These are phyloP conservation scores for Didymella sp. DNA, from an alignment of 2,329 filamentous ascomycete genomes.

Conservation along the genomic window DNA sequence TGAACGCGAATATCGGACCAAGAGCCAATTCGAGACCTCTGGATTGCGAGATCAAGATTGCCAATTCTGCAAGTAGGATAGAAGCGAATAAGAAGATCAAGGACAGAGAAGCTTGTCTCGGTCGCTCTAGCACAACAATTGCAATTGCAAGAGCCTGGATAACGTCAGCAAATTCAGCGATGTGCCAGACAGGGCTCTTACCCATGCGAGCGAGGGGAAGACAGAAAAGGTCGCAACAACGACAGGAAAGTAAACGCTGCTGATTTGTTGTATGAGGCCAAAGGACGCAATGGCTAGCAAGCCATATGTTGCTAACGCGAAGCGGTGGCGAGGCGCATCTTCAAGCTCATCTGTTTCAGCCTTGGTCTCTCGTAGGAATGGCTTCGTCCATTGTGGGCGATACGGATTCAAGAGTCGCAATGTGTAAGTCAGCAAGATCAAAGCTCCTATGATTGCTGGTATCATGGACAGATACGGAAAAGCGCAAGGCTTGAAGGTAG, in stretches of 20 bases:
- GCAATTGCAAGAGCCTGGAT: conserved; percentile 45
- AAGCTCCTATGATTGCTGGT: conserved; percentile 46
- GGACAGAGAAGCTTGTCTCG: conserved; percentile 51
- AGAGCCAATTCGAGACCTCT: conserved; percentile 43
- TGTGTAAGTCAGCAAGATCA: conserved; percentile 49
- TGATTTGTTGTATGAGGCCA: conserved; percentile 38
- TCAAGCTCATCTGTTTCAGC: conserved; percentile 41
- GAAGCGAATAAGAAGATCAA: conserved; percentile 48
- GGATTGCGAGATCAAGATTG: conserved; percentile 29
- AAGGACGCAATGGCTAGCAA: conserved; percentile 35
- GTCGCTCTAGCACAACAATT: conserved; percentile 50
- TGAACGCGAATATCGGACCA: conserved; percentile 53
- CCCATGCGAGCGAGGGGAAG: conserved; percentile 46
- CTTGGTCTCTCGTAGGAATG: conserved; percentile 55
- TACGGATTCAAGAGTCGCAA: conserved; percentile 42
- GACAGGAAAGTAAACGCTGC: conserved; percentile 18
- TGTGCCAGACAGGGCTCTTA: conserved; percentile 21
- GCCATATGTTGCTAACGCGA: conserved; percentile 35
- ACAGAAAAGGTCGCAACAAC: conserved; percentile 24
- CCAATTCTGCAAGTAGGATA: conserved; percentile 46
- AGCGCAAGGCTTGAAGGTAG: conserved; percentile 52
- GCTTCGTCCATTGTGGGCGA: conserved; percentile 59
- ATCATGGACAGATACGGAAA: conserved; percentile 49
- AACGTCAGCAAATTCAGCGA: conserved; percentile 19
- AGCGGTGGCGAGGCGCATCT: conserved; percentile 35